Evolutionary conservation across 1,139 yeast species (phyloP), one percentile per base, ranked within the genome.

Genomic region (Diutina sp.): DNA sequence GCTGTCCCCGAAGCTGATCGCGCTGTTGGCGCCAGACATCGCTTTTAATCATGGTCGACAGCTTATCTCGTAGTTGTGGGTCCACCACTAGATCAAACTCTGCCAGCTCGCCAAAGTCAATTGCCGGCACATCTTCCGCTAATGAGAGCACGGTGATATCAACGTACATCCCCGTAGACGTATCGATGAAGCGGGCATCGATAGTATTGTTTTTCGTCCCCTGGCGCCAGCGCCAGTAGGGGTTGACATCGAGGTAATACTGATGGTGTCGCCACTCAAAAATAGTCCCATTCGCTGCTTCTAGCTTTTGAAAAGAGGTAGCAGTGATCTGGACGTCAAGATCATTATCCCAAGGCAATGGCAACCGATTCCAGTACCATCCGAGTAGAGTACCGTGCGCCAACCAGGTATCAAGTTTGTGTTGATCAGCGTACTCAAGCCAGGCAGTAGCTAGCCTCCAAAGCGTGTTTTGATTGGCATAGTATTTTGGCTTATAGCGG

Each of bases 291-390:
- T 83, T 81, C 60, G 70, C 75, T 46, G 35, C 6, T 12, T 41
- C 59, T 14, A 60, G 46, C 5, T 4, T 5, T 11, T 41, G 32
- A 7, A 61, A 53, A 28, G 56, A 48, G 1, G 64, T 64, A 59
- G 74, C 67, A 0, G 85, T 72, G 58, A 82, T 72, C 59, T 81
- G 81, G 11, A 82, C 82, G 64, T 83, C 87, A 48, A 82, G 63
- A 63, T 83, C 88, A 56, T 74, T 74, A 65, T 83, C 87, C 85
- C 87, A 83, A 0, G 87, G 86, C 63, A 82, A 66, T 16, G 71
- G 75, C 62, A 79, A 64, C 0, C 86, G 86, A 63, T 82, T 82
- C 78, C 84, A 79, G 61, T 76, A 73, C 80, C 85, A 83, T 0
- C 85, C 84, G 41, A 82, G 64, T 57, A 83, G 67, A 0, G 84